phyloP scores from a whole-genome alignment of 2,329 filamentous ascomycete genomes.

The Penicillium sp. region DNA sequence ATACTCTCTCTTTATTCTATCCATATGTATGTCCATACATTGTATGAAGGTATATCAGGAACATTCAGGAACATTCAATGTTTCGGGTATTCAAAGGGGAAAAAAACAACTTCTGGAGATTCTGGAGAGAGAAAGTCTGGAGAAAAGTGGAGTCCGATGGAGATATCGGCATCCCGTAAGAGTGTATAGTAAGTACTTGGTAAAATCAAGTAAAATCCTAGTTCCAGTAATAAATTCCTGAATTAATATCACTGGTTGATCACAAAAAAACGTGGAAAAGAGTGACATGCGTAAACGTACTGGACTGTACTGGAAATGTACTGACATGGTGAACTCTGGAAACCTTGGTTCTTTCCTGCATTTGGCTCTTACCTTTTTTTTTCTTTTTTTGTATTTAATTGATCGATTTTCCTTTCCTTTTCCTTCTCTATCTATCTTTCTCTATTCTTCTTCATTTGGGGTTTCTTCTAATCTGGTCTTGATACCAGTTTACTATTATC shows the following conservation, averaged over 20 bases:
- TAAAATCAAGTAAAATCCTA: background rate
- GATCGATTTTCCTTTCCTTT: background rate
- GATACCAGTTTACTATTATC: background rate
- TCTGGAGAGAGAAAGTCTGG: background rate
- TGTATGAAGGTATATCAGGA: too few species aligned
- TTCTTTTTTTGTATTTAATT: slow-evolving; percentile 15
- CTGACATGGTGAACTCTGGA: background rate
- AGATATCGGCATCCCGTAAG: background rate
- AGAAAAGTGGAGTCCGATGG: background rate
- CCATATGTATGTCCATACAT: too few species aligned
- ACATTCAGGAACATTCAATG: too few species aligned
- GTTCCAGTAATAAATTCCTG: too few species aligned
- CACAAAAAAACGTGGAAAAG: background rate
- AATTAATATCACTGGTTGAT: background rate
- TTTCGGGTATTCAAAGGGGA: too few species aligned
- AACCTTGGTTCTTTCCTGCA: slow-evolving; percentile 12
- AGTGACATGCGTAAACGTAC: background rate
- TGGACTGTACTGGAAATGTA: background rate
- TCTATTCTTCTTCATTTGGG: background rate
- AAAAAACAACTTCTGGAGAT: background rate
- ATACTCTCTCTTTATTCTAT: too few species aligned
- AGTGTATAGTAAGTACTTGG: background rate
- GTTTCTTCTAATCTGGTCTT: background rate
- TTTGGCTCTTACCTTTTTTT: slow-evolving; percentile 12
- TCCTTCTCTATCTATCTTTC: slow-evolving; percentile 3